A percentile compares a stretch with the other conserved stretches of the same genome.
phyloP scores from a whole-genome alignment of 352 stramenopile genomes.

The Blastocystis sp. region DNA sequence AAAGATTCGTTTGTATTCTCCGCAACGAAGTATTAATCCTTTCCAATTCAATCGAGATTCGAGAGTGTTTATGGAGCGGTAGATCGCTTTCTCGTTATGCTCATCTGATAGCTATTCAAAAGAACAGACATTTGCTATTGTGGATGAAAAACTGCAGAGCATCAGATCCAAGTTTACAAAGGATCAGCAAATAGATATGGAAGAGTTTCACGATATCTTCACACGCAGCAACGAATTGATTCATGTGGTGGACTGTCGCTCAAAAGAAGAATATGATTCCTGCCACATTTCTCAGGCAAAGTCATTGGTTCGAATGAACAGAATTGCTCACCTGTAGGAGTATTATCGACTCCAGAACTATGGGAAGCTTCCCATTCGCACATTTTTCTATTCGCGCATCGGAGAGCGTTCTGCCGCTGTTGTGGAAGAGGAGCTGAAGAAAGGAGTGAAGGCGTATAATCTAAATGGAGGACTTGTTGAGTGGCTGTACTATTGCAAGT shows the following conservation, averaged over 20 bases:
- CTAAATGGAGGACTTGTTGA: conserved; percentile 43
- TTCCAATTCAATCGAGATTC: not conserved
- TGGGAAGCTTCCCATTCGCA: conserved; percentile 4
- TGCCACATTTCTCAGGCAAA: conserved; percentile 23
- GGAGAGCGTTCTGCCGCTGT: not conserved
- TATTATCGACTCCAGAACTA: not conserved
- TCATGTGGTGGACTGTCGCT: conserved; percentile 13
- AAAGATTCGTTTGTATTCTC: not conserved
- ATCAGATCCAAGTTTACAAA: not conserved
- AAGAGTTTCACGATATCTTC: not conserved
- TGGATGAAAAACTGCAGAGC: conserved; percentile 23
- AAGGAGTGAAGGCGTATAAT: conserved; percentile 50
- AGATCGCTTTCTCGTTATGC: not conserved
- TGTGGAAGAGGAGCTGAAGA: conserved; percentile 33
- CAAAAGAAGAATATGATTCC: conserved; percentile 20
- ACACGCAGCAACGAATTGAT: conserved; percentile 41
- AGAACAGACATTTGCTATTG: conserved; percentile 6
- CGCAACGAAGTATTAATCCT: too few species aligned
- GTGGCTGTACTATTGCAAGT: conserved; percentile 38
- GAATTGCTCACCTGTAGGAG: not conserved
- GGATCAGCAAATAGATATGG: conserved; percentile 54
- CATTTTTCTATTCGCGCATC: conserved; percentile 54
- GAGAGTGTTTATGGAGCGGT: conserved; percentile 30
- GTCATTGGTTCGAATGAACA: not conserved
- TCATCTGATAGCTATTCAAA: conserved; percentile 12